Base-by-base conservation (phyloP, 2,329 filamentous ascomycete genomes). In the Lasiodiplodia citricola region DNA sequence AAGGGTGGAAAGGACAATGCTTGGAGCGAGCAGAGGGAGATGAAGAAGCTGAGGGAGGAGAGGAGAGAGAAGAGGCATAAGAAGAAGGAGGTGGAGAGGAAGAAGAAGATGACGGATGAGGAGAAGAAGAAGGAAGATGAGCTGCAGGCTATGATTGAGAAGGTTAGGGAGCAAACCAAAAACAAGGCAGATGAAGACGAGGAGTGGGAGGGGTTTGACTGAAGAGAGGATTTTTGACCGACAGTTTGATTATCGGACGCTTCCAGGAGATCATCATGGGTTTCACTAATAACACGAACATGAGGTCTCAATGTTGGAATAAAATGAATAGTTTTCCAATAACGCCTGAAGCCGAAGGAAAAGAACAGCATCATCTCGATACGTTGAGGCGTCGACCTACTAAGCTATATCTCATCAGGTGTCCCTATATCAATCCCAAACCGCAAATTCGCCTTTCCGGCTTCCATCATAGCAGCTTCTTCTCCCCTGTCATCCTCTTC, bases 11-110 rank as follows among this genome's bases (percentile, higher is more conserved):
- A 74, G 38, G 74, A 75, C 11, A 72, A 71, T 55, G 77, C 78
- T 4, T 80, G 78, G 79, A 80, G 75, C 2, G 73, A 76, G 70
- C 77, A 80, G 70, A 79, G 77, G 70, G 78, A 79, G n/a, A 70
- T 73, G 56, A 75, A 74, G 52, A 76, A 72, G 7, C 68, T 68
- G 1, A 78, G 76, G 69, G 78, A 80, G 52, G 56, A 75, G 70
- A 70, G 75, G 35, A 72, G 75, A 58, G 77, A 80, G 55, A 79
- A 80, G 69, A 78, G 77, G 63, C 72, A 74, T 55, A 68, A 75
- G 13, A 74, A 65, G 67, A 47, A 41, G 67, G 58, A 68, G 13
- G 58, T 21, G 0, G 60, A 68, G 60, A 28, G 67, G 4, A 64
- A 65, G 67, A 78, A 76, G 70, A 78, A 80, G 51, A 35, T 75